Evolutionary conservation across 495 filamentous ascomycete genomes (phyloP).

Genomic region (Hypoxylon cercidicola): DNA sequence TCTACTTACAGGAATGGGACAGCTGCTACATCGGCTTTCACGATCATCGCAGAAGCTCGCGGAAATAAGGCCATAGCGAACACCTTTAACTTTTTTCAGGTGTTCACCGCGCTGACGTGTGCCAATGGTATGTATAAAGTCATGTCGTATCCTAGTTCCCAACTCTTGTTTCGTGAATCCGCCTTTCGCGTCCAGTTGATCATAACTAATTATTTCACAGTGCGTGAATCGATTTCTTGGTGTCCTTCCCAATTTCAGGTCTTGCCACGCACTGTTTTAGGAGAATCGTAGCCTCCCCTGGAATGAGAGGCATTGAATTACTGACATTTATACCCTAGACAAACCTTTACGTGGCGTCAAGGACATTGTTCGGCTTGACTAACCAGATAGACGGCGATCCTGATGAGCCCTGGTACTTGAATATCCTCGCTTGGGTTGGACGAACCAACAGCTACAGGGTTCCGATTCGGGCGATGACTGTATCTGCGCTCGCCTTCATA

Average conservation of each 20-base stretch:
- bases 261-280: too few relatives aligned
- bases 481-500: conserved; percentile 44
- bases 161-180: too few relatives aligned
- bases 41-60: conserved; percentile 47
- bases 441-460: conserved; percentile 53
- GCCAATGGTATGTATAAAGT: too few relatives aligned
- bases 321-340: too few relatives aligned
- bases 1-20: conserved; percentile 1
- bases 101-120: conserved; percentile 39
- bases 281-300: too few relatives aligned
- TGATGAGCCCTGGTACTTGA: conserved; percentile 41
- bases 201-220: too few relatives aligned
- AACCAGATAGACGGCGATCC: conserved; percentile 44
- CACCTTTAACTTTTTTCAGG: conserved; percentile 39
- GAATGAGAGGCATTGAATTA: too few relatives aligned
- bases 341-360: conserved; percentile 55
- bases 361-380: conserved; percentile 54
- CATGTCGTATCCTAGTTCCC: too few relatives aligned
- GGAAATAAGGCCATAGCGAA: conserved; percentile 16
- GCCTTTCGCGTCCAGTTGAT: too few relatives aligned
- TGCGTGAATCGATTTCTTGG: too few relatives aligned
- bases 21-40: conserved; percentile 48
- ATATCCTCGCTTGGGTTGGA: conserved; percentile 45
- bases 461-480: conserved; percentile 52
- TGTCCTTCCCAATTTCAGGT: too few relatives aligned